Percentiles rank a stretch among this genome's conserved stretches.
Conservation (phyloP, 805 yeast genomes). For the Candida oleophila region DNA sequence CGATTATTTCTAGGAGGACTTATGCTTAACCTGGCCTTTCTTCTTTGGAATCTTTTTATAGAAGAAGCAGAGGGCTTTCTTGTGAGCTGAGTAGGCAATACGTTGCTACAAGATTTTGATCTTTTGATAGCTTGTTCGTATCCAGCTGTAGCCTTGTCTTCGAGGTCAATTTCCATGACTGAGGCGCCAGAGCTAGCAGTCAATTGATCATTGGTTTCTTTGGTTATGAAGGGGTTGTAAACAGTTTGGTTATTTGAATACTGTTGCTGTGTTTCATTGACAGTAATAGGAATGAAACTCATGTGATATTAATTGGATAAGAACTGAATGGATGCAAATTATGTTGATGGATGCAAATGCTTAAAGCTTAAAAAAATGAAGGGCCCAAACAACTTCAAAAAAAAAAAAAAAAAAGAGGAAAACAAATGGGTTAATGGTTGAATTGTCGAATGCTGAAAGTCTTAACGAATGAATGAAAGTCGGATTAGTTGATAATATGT, state of each 20-base stretch:
- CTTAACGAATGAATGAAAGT: neutral
- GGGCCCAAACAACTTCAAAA: neutral
- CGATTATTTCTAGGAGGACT: neutral
- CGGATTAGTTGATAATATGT: neutral
- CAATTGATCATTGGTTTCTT: neutral
- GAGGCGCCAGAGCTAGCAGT: neutral
- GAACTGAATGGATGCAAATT: neutral
- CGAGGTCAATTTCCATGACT: neutral
- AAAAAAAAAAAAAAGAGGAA: neutral
- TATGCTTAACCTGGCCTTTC: neutral
- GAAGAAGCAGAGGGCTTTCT: conserved; percentile 4
- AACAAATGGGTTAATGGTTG: neutral
- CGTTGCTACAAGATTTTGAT: neutral
- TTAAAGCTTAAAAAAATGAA: neutral
- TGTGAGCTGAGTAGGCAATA: conserved; percentile 3
- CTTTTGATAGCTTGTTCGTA: conserved; percentile 1
- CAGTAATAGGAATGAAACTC: conserved; percentile 7
- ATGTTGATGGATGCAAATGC: neutral
- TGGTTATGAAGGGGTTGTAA: neutral
- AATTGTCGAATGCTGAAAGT: neutral
- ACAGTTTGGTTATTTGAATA: too few relatives aligned
- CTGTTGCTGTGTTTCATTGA: conserved; percentile 15
- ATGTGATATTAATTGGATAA: neutral
- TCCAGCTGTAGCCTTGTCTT: neutral
- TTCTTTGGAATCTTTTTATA: conserved; percentile 2